Evolutionary conservation across 2,329 filamentous ascomycete species (phyloP).

Genomic region (Alternaria sp.): DNA sequence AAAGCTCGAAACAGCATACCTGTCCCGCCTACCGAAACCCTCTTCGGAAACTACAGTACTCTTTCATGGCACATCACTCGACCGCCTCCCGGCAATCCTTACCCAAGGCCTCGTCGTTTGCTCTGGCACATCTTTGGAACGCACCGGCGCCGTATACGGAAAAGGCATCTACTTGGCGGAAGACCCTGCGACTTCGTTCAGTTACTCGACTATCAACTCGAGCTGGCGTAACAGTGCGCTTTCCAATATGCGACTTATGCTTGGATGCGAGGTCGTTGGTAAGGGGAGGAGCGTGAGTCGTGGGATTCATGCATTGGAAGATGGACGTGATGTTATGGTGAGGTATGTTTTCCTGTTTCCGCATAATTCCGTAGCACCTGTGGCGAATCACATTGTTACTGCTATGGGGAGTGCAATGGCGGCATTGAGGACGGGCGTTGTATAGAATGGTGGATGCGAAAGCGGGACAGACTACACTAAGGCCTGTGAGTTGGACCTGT

Average conservation of each 20-base stretch:
- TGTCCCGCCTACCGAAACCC: slow-evolving; percentile 15
- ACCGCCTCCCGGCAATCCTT: slow-evolving; percentile 45
- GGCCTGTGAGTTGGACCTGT: background rate
- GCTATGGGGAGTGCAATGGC: slow-evolving; percentile 34
- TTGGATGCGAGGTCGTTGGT: slow-evolving; percentile 43
- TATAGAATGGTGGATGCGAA: slow-evolving; percentile 5
- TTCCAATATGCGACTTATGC: slow-evolving; percentile 37
- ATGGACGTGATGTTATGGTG: slow-evolving; percentile 43
- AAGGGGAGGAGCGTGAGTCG: slow-evolving; percentile 21
- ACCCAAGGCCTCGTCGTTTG: slow-evolving; percentile 36
- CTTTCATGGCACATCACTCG: slow-evolving; percentile 46
- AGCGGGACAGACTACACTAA: background rate
- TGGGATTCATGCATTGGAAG: slow-evolving; percentile 40
- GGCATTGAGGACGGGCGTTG: slow-evolving; percentile 25
- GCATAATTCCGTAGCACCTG: slow-evolving; percentile 24
- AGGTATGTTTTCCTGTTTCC: slow-evolving; percentile 44
- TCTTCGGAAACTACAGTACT: slow-evolving; percentile 32
- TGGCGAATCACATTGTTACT: slow-evolving; percentile 28
- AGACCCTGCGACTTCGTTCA: slow-evolving; percentile 36
- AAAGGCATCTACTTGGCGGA: slow-evolving; percentile 46
- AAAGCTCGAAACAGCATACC: slow-evolving; percentile 33
- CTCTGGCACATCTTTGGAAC: slow-evolving; percentile 41
- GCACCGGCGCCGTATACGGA: slow-evolving; percentile 42
- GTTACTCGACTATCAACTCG: slow-evolving; percentile 29
- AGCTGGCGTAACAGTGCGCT: slow-evolving; percentile 39